Evolutionary conservation across 257 asterid species (phyloP), one percentile per base, ranked within the genome.

Genomic region (Paulownia fortunei): DNA sequence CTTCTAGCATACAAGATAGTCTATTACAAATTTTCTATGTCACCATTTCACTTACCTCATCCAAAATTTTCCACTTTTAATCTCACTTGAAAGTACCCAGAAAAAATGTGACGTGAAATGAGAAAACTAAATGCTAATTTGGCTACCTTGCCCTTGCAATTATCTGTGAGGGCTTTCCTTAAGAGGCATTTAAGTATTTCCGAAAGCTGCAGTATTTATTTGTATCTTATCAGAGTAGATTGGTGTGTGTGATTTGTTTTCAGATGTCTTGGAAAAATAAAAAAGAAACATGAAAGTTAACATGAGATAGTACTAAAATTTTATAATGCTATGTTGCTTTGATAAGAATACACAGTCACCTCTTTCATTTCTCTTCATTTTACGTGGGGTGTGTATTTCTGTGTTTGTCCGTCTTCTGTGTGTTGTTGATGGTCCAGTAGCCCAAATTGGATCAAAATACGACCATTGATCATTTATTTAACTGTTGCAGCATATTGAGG

Each of bases 401-500:
- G n/a, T n/a, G n/a, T n/a, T n/a, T n/a, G n/a, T n/a, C n/a, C n/a
- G n/a, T n/a, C n/a, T n/a, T n/a, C n/a, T n/a, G n/a, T n/a, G n/a
- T n/a, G n/a, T n/a, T n/a, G n/a, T n/a, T n/a, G n/a, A n/a, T n/a
- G n/a, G n/a, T n/a, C n/a, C n/a, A n/a, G n/a, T n/a, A n/a, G n/a
- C n/a, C n/a, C n/a, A n/a, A n/a, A n/a, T n/a, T n/a, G n/a, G n/a
- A n/a, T n/a, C n/a, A n/a, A n/a, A n/a, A n/a, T n/a, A n/a, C n/a
- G n/a, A n/a, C n/a, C n/a, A n/a, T 63, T 67, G 23, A 55, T 47
- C 11, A 62, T 76, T 68, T 44, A 30, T 75, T 36, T 12, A 7
- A 77, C 49, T 66, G 69, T 80, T 61, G 78, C 94, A 94, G 99
- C 99, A 94, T 79, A 89, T 94, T 82, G 99, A 94, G 86, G 99